A percentile compares a stretch with the other conserved stretches of the same genome.
Conservation (phyloP, 352 stramenopile species). For the Phytophthora pluvialis region DNA sequence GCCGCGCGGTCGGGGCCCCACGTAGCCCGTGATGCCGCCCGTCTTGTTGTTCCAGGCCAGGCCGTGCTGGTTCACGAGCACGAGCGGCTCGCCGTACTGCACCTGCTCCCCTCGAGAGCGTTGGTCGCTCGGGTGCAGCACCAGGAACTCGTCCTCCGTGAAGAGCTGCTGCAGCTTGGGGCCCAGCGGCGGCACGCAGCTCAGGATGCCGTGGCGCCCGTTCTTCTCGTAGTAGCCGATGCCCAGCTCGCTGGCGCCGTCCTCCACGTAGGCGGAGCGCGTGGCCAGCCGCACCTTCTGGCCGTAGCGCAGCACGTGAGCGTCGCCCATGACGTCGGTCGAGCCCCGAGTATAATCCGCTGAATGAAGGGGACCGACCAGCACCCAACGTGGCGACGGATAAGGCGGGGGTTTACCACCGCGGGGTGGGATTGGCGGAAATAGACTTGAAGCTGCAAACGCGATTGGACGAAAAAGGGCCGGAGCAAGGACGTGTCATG, state of each 20-base stretch:
- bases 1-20: slow-evolving; percentile 70
- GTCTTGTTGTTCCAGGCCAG: slow-evolving; percentile 92
- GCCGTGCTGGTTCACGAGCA: slow-evolving; percentile 86
- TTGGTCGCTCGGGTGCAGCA: slow-evolving; percentile 67
- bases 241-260: slow-evolving; percentile 27
- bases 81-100: slow-evolving; percentile 74
- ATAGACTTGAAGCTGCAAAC: slow-evolving; percentile 20
- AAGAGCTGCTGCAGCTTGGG: slow-evolving; percentile 74
- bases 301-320: slow-evolving; percentile 63
- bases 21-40: slow-evolving; percentile 85
- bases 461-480: slow-evolving; percentile 22
- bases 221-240: slow-evolving; percentile 91
- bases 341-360: not conserved
- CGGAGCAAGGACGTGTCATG: slow-evolving; percentile 19
- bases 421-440: slow-evolving; percentile 22
- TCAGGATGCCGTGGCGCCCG: slow-evolving; percentile 83
- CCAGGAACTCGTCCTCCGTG: slow-evolving; percentile 83
- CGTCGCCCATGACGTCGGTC: slow-evolving; percentile 33
- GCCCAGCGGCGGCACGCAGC: slow-evolving; percentile 81
- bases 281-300: slow-evolving; percentile 72
- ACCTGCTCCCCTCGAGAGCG: slow-evolving; percentile 54
- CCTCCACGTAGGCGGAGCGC: slow-evolving; percentile 56
- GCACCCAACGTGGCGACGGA: slow-evolving; percentile 4
- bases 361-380: slow-evolving; percentile 10
- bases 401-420: slow-evolving; percentile 11